A percentile compares a stretch with the other conserved stretches of the same genome.
Evolutionary conservation across 345 rosid genomes (phyloP).

Genomic region (Ceriops tagal): DNA sequence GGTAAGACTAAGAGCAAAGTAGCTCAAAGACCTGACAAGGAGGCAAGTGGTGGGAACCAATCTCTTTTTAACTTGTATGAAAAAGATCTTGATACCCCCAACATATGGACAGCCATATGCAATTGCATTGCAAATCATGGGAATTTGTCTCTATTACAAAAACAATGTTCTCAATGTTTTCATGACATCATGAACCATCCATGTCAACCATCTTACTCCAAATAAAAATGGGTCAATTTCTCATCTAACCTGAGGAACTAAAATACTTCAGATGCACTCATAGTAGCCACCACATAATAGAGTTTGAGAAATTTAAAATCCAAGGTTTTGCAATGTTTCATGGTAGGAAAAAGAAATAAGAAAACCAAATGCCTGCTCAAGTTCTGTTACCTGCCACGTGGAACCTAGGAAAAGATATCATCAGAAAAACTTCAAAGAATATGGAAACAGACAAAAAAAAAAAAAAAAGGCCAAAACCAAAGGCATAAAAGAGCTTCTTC

Average conservation of each 20-base stretch:
- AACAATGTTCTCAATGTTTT: not conserved
- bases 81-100: not conserved
- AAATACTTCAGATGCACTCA: not conserved
- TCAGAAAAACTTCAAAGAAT: constrained; percentile 6
- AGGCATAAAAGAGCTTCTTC: constrained; percentile 13
- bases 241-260: not conserved
- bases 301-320: not conserved
- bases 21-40: not conserved
- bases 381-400: constrained; percentile 41
- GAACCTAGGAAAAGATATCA: constrained; percentile 33
- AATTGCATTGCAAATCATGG: too few relatives aligned
- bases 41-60: not conserved
- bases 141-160: too few relatives aligned
- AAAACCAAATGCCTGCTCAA: constrained; percentile 13
- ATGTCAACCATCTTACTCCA: not conserved
- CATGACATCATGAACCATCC: not conserved
- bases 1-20: too few relatives aligned
- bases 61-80: too few relatives aligned
- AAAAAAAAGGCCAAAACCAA: not conserved
- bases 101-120: not conserved
- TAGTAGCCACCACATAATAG: not conserved
- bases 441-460: not conserved
- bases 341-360: not conserved
- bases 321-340: not conserved
- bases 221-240: not conserved